phyloP scores from a whole-genome alignment of 352 stramenopile genomes.

The Halophytophthora batemanensis region DNA sequence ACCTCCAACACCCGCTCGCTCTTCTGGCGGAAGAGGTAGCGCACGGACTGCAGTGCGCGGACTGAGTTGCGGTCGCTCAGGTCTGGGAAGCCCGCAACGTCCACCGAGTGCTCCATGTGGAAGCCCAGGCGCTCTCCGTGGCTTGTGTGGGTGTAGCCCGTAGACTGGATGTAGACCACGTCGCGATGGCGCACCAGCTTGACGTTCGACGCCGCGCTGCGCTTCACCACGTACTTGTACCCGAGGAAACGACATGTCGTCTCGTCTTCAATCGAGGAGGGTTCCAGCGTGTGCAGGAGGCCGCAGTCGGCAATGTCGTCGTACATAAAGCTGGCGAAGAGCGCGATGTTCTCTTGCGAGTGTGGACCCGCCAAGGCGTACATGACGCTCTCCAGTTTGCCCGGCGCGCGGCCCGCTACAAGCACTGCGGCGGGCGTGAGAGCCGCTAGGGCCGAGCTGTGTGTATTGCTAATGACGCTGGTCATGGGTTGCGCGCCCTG shows the following conservation, averaged over 20 bases:
- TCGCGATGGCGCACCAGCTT: constrained; percentile 23
- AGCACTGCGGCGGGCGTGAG: constrained; percentile 25
- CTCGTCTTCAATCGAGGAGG: constrained; percentile 11
- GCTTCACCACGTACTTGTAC: constrained; percentile 49
- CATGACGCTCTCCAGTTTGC: constrained; percentile 40
- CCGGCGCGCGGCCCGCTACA: constrained; percentile 19
- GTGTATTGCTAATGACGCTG: background rate
- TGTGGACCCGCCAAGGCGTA: constrained; percentile 27
- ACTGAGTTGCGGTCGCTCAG: constrained; percentile 19
- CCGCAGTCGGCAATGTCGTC: constrained; percentile 40
- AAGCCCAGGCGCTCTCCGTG: constrained; percentile 35
- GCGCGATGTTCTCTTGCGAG: constrained; percentile 30
- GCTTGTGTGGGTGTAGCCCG: constrained; percentile 28
- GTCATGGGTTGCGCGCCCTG: constrained; percentile 1
- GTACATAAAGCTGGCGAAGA: constrained; percentile 37
- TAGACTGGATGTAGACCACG: constrained; percentile 34
- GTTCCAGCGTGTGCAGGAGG: constrained; percentile 33
- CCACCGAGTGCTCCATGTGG: constrained; percentile 36
- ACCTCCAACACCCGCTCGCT: constrained; percentile 19
- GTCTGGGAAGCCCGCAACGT: constrained; percentile 29
- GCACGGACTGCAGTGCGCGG: constrained; percentile 14
- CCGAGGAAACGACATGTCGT: constrained; percentile 35
- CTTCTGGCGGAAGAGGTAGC: constrained; percentile 41
- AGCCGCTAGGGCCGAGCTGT: constrained; percentile 7
- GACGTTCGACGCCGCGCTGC: constrained; percentile 5